Evolutionary conservation across 306 rosid genomes (phyloP).

Genomic region (Gastrolobium bilobum): DNA sequence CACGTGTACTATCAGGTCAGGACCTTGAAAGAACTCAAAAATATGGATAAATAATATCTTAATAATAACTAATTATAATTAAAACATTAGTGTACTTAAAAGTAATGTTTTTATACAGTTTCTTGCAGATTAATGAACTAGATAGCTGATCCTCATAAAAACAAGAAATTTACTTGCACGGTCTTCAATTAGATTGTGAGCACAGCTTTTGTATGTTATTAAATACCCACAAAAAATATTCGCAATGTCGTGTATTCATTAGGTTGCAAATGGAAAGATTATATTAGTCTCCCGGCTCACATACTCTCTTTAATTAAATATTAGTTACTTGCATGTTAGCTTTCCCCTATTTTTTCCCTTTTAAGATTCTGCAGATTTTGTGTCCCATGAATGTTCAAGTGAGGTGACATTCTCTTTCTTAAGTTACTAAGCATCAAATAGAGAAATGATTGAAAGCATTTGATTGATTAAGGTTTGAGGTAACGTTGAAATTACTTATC

Average conservation of each 20-base stretch:
- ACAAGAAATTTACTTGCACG: conserved; percentile 14
- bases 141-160: background rate
- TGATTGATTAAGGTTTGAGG: conserved; percentile 56
- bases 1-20: background rate
- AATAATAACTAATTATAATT: conserved; percentile 19
- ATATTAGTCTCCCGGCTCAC: background rate
- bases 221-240: background rate
- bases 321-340: conserved; percentile 44
- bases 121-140: conserved; percentile 5
- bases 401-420: conserved; percentile 48
- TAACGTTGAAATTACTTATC: conserved; percentile 45
- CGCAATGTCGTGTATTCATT: background rate
- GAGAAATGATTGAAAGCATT: conserved; percentile 53
- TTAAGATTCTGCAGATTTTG: conserved; percentile 77
- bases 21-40: background rate
- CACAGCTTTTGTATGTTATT: background rate
- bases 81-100: background rate
- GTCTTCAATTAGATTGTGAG: conserved; percentile 20
- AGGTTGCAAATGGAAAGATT: background rate
- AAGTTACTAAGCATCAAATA: conserved; percentile 40
- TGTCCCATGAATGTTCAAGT: conserved; percentile 67
- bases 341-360: conserved; percentile 58
- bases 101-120: background rate
- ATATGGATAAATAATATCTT: background rate
- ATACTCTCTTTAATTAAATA: conserved; percentile 39